Conservation (phyloP, 495 filamentous ascomycete genomes). For the Tuber borchii region DNA sequence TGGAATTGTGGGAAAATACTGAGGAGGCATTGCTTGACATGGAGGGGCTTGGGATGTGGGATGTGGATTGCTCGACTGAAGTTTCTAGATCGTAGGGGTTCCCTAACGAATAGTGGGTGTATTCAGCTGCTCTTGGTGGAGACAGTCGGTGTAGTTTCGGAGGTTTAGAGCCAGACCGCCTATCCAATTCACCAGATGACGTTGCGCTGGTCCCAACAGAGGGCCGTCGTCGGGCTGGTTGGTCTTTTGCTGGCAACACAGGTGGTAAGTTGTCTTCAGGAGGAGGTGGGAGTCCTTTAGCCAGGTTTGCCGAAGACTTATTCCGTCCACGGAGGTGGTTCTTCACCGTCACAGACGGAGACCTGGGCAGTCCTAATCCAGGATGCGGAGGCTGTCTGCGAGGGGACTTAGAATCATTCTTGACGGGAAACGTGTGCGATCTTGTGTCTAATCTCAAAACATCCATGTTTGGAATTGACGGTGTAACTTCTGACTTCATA, state of each 20-base stretch:
- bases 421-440: conserved; percentile 53
- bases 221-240: conserved; percentile 11
- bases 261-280: conserved; percentile 9
- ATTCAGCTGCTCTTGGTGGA: conserved; percentile 22
- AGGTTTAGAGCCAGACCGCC: conserved; percentile 6
- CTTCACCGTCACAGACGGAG: conserved; percentile 29
- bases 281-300: conserved; percentile 15
- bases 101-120: conserved; percentile 21
- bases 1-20: conserved; percentile 37
- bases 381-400: conserved; percentile 32
- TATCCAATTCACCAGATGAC: conserved; percentile 3
- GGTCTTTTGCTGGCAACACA: background rate
- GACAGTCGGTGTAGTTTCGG: conserved; percentile 14
- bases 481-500: conserved; percentile 18
- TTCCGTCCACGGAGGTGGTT: conserved; percentile 22
- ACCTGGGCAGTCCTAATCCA: conserved; percentile 35
- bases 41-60: conserved; percentile 28
- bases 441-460: conserved; percentile 46
- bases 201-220: conserved; percentile 11
- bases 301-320: conserved; percentile 26
- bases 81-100: conserved; percentile 22
- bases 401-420: conserved; percentile 30
- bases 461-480: conserved; percentile 34
- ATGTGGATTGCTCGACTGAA: conserved; percentile 1
- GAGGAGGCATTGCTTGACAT: conserved; percentile 38